A percentile compares a stretch with the other conserved stretches of the same genome.
Conservation (phyloP, 805 yeast genomes). For the Cyberlindnera saturnus region DNA sequence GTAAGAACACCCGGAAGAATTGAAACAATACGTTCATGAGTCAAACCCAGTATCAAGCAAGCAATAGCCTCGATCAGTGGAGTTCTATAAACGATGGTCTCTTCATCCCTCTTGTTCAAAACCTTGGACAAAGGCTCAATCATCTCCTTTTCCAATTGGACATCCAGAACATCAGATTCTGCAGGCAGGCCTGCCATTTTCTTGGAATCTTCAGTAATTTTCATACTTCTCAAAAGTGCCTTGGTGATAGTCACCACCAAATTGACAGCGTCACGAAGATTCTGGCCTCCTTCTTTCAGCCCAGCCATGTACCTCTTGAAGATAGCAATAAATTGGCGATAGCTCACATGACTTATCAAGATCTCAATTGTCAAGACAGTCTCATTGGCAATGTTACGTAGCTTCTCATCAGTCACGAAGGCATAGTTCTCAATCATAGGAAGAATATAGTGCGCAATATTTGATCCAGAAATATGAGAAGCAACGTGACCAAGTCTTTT, state of each 20-base stretch:
- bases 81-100: conserved; percentile 67
- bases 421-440: conserved; percentile 85
- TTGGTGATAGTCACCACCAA: conserved; percentile 52
- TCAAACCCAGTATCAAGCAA: conserved; percentile 56
- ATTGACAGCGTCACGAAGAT: conserved; percentile 50
- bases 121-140: conserved; percentile 57
- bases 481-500: conserved; percentile 51
- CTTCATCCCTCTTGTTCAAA: conserved; percentile 64
- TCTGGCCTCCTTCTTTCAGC: conserved; percentile 39
- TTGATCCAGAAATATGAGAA: conserved; percentile 40
- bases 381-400: conserved; percentile 58
- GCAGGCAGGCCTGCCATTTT: conserved; percentile 30
- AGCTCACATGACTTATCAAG: conserved; percentile 53
- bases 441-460: conserved; percentile 71
- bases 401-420: conserved; percentile 49
- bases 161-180: conserved; percentile 32
- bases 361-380: conserved; percentile 56
- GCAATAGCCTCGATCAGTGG: conserved; percentile 80
- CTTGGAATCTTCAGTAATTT: conserved; percentile 7
- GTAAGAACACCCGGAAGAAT: conserved; percentile 81
- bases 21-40: conserved; percentile 45
- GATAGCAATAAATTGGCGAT: conserved; percentile 78
- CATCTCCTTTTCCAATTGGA: conserved; percentile 48
- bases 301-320: conserved; percentile 59
- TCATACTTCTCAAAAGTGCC: conserved; percentile 37